phyloP scores from a whole-genome alignment of 1,284 basidiomycete species.

The Cryptococcus hybrid region DNA sequence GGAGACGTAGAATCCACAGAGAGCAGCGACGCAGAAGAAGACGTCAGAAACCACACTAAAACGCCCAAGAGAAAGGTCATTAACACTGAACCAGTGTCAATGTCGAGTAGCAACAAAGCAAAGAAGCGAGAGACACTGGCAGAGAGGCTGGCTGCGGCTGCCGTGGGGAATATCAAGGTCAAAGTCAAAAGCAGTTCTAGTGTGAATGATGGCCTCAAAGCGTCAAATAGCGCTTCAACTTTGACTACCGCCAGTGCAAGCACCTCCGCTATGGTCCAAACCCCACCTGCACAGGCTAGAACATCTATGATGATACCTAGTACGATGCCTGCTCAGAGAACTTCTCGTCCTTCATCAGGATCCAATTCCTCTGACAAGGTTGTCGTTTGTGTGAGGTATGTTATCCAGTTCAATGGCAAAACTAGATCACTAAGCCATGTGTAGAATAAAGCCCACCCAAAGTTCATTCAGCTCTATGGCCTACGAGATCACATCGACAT shows the following conservation, averaged over 20 bases:
- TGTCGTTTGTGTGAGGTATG: slow-evolving; percentile 46
- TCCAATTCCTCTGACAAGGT: slow-evolving; percentile 35
- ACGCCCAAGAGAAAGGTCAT: slow-evolving; percentile 32
- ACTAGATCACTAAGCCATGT: neutral
- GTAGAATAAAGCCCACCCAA: slow-evolving; percentile 43
- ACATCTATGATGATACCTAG: slow-evolving; percentile 5
- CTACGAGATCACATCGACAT: slow-evolving; percentile 38
- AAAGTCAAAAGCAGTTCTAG: slow-evolving; percentile 27
- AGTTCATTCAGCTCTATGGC: slow-evolving; percentile 34
- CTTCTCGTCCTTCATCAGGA: neutral
- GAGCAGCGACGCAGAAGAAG: slow-evolving; percentile 20
- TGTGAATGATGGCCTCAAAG: slow-evolving; percentile 21
- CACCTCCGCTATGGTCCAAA: neutral
- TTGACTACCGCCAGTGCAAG: neutral
- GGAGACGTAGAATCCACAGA: slow-evolving; percentile 37
- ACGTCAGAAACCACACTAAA: neutral
- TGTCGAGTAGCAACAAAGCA: slow-evolving; percentile 9
- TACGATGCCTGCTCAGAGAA: neutral
- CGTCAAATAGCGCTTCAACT: slow-evolving; percentile 5
- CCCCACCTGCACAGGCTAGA: slow-evolving; percentile 9
- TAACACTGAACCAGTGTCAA: slow-evolving; percentile 13
- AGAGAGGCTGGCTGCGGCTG: slow-evolving; percentile 24
- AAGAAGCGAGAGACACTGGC: slow-evolving; percentile 32
- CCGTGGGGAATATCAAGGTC: slow-evolving; percentile 7
- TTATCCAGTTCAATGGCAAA: neutral